A percentile compares a stretch with the other conserved stretches of the same genome.
These are phyloP conservation scores for Lactuca sativa DNA, from an alignment of 129 eudicot species.

Conservation along the genomic window DNA sequence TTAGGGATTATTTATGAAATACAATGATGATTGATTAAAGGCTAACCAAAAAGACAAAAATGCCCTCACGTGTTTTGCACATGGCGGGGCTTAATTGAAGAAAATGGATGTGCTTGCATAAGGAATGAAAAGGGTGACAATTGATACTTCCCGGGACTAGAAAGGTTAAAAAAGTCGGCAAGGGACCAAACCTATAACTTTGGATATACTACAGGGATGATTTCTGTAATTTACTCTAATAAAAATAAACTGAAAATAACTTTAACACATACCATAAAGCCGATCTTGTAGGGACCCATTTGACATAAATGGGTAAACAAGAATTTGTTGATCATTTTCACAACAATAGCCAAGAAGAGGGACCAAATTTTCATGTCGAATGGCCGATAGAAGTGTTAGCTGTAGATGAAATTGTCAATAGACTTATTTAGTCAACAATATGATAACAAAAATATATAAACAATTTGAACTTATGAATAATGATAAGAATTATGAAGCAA, in stretches of 20 bases:
- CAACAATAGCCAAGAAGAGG: slow-evolving; percentile 82
- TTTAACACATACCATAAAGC: slow-evolving; percentile 62
- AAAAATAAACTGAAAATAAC: slow-evolving; percentile 8
- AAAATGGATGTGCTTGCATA: background rate
- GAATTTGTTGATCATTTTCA: slow-evolving; percentile 86
- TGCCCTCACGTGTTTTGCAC: background rate
- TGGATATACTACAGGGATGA: background rate
- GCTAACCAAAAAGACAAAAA: background rate
- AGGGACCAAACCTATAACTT: background rate
- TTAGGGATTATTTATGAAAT: too few relatives aligned
- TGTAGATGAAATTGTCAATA: slow-evolving; percentile 39
- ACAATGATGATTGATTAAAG: too few relatives aligned
- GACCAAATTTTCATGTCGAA: slow-evolving; percentile 74
- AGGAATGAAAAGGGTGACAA: background rate
- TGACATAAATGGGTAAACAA: slow-evolving; percentile 90
- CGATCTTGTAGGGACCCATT: slow-evolving; percentile 94
- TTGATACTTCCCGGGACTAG: background rate
- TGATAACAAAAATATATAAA: background rate
- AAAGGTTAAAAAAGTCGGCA: background rate
- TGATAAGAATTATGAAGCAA: background rate
- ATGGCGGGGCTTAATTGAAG: too few relatives aligned
- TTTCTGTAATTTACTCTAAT: background rate
- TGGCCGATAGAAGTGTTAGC: slow-evolving; percentile 74
- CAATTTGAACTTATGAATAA: background rate
- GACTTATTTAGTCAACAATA: slow-evolving; percentile 16